Conservation (phyloP, 352 stramenopile genomes). For the Thalassiosira mediterranea region DNA sequence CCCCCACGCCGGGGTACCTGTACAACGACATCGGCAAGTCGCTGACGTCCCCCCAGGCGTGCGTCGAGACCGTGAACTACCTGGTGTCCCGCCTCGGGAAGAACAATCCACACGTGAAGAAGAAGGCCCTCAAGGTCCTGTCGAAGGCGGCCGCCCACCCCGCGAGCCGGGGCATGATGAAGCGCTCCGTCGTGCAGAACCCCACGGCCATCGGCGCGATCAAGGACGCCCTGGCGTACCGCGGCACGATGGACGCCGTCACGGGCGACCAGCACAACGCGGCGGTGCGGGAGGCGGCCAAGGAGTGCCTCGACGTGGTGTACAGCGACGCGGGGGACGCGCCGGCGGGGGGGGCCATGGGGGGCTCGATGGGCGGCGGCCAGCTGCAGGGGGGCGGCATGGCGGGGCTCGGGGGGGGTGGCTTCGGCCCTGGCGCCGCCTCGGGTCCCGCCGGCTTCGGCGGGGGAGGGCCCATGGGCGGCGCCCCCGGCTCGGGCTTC, state of each 20-base stretch:
- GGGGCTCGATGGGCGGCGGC: conserved; percentile 77
- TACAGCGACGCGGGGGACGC: conserved; percentile 81
- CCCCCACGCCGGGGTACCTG: conserved; percentile 94
- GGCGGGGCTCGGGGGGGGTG: conserved; percentile 26
- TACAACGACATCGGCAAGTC: conserved; percentile 94
- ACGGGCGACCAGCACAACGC: conserved; percentile 94
- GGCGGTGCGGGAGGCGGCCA: conserved; percentile 90
- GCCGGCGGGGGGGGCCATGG: conserved; percentile 23
- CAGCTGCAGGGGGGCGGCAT: conserved; percentile 9
- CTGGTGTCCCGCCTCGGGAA: conserved; percentile 91
- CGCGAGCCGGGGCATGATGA: conserved; percentile 61
- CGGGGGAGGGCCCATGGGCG: conserved; percentile 37
- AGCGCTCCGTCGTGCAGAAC: conserved; percentile 66
- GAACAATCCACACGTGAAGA: conserved; percentile 94
- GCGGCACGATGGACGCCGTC: conserved; percentile 90
- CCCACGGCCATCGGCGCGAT: conserved; percentile 83
- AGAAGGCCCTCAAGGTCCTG: conserved; percentile 88
- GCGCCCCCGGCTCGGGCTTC: conserved; percentile 40
- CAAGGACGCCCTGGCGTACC: conserved; percentile 92
- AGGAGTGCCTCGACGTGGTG: conserved; percentile 93
- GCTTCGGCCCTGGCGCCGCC: conserved; percentile 31
- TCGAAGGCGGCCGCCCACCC: conserved; percentile 57
- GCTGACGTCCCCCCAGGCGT: conserved; percentile 55
- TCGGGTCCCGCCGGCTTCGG: conserved; percentile 44
- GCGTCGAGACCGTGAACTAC: conserved; percentile 76